Base-by-base conservation (phyloP, 495 filamentous ascomycete species). In the Aspergillus cavernicola region DNA sequence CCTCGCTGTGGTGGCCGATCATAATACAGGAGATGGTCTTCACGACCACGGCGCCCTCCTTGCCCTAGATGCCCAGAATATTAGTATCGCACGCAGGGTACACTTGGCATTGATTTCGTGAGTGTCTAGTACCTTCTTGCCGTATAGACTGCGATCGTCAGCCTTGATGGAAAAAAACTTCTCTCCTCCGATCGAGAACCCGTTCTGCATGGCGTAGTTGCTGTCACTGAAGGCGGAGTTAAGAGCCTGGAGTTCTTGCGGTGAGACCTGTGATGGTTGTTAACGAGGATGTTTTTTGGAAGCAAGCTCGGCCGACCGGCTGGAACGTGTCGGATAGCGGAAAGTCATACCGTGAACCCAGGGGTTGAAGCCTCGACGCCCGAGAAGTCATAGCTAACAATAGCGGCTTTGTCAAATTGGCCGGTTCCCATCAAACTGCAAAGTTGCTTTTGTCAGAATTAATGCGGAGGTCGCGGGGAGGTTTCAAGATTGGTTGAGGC, bases 11-110 rank as follows among this genome's bases (percentile, higher is more conserved):
- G 76, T 96, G 89, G 59, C 80, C 86, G 68, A 98, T 71, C 64
- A 98, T 83, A 65, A 96, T 80, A 61, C 89, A 87, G 71, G 92
- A 86, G 46, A 72, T 83, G 58, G 92, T 92, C 77, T 90, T 92
- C 66, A 85, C 83, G 59, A 90, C 79, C 62, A 85, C 72, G 60
- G 93, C 69, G 52, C 93, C 93, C 60, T 83, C 83, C 73, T 85
- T 89, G 59, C 87, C 90, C 91, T 97, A 56, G 9, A 55, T 24
- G 11, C 7, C 3, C 10, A 7, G 0, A 15, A 29, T 23, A 28
- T 38, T 20, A 46, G 39, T 35, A 46, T 35, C 10, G 19, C 19
- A 12, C 23, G 22, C 9, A 8, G 5, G 15, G 28, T 3, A 33
- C 3, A 6, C 9, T 4, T 33, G 31, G 20, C 18, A 12, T n/a